Conservation (phyloP, 106 monocot species). For the Dendrobium chrysotoxum region DNA sequence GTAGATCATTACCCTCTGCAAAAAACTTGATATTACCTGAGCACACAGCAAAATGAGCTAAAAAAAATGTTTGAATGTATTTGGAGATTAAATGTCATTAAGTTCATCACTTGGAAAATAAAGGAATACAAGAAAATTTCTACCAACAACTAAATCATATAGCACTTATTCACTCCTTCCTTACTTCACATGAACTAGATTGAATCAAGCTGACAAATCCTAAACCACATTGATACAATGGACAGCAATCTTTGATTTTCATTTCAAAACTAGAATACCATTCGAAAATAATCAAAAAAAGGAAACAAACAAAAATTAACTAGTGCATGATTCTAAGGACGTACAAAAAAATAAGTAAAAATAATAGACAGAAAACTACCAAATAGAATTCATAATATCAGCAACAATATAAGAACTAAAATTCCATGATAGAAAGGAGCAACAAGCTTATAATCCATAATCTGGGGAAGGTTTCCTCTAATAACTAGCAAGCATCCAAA, state of each 20-base stretch:
- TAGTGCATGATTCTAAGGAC: not conserved
- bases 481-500: not conserved
- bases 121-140: not conserved
- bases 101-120: not conserved
- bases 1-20: not conserved
- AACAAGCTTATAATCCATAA: not conserved
- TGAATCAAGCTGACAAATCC: not conserved
- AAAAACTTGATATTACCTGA: slow-evolving; percentile 7
- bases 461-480: not conserved
- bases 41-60: slow-evolving; percentile 4
- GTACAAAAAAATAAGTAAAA: not conserved
- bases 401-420: not conserved
- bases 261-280: not conserved
- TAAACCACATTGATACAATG: not conserved
- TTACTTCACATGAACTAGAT: not conserved
- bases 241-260: not conserved
- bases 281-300: not conserved
- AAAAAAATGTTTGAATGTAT: not conserved
- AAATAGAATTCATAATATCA: not conserved
- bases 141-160: not conserved
- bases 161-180: not conserved
- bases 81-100: not conserved
- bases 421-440: not conserved
- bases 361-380: not conserved
- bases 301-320: not conserved